Base-by-base conservation (phyloP, 306 rosid genomes). In the Acacia melanoxylon region DNA sequence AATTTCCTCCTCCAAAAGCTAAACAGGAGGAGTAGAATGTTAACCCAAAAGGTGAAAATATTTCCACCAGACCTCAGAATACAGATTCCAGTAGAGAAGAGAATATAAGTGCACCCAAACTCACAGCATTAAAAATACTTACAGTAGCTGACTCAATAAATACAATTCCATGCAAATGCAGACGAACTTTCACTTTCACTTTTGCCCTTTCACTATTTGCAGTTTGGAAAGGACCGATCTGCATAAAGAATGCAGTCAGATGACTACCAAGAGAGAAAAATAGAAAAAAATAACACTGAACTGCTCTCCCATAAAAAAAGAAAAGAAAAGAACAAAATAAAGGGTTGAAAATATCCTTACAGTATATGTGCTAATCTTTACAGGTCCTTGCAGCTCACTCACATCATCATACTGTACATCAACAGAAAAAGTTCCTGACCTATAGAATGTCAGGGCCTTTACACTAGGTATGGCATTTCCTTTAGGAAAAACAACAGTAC, bases 1-100 rank as follows among this genome's bases (percentile, higher is more conserved):
- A 40, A 91, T 97, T 85, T 93, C 99, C 89, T 93, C 99, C 77
- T 93, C 99, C 84, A 95, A 33, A 12, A 93, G 97, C 99, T 95
- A 74, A 31, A 84, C 40, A 56, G n/a, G 65, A 77, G 9, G 59
- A 81, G 76, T 17, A 17, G 10, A 83, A 12, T 41, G 51, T 17
- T 14, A 69, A 16, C n/a, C 27, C 19, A 68, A 10, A 48, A 45
- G 11, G n/a, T 62, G 66, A 84, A 10, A 69, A 7, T 14, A 11
- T 68, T n/a, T 37, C 0, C 54, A 54, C 59, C 66, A 68, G 33
- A 58, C 19, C 22, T 72, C 27, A 52, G 6, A 6, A 56, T 3
- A 27, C 16, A 67, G 61, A 63, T 44, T 45, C 40, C 35, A 40
- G 61, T 27, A 52, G 1, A 25, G 17, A 14, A 6, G 46, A 35